These are phyloP conservation scores for Ascoidea asiatica DNA, from an alignment of 805 yeast genomes.

Conservation along the genomic window DNA sequence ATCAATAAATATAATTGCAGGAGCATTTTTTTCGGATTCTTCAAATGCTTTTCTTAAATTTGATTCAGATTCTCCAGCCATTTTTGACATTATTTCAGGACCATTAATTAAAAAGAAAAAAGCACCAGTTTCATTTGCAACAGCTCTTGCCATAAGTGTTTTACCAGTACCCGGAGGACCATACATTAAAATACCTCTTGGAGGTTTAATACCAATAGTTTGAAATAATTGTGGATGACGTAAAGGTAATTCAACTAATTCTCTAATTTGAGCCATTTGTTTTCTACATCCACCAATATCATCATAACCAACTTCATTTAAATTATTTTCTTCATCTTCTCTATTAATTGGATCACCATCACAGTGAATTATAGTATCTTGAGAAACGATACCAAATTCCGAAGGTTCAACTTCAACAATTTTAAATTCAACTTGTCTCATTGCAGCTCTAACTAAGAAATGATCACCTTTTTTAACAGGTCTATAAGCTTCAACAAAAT, in stretches of 20 bases:
- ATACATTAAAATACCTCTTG: conserved; percentile 94
- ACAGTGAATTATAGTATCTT: conserved; percentile 94
- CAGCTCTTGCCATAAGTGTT: conserved; percentile 99
- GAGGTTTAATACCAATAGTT: conserved; percentile 97
- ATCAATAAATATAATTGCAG: conserved; percentile 94
- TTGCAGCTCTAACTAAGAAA: conserved; percentile 94
- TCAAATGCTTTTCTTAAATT: conserved; percentile 96
- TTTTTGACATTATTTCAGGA: conserved; percentile 98
- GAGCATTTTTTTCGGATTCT: conserved; percentile 98
- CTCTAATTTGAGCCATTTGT: conserved; percentile 99
- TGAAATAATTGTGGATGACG: conserved; percentile 98
- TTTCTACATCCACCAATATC: conserved; percentile 99
- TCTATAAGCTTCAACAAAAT: conserved; percentile 97
- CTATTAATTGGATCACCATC: conserved; percentile 98
- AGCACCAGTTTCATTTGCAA: conserved; percentile 98
- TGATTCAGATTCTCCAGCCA: conserved; percentile 99
- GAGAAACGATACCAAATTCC: conserved; percentile 95
- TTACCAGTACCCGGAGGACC: conserved; percentile 99
- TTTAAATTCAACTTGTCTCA: conserved; percentile 98
- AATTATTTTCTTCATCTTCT: conserved; percentile 94
- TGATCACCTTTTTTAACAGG: conserved; percentile 97
- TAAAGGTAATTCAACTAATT: conserved; percentile 92
- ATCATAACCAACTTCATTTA: conserved; percentile 96
- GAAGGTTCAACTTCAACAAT: conserved; percentile 97
- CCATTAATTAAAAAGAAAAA: conserved; percentile 96